Conservation (phyloP, 148 eudicot genomes). For the Pouteria glomerata region DNA sequence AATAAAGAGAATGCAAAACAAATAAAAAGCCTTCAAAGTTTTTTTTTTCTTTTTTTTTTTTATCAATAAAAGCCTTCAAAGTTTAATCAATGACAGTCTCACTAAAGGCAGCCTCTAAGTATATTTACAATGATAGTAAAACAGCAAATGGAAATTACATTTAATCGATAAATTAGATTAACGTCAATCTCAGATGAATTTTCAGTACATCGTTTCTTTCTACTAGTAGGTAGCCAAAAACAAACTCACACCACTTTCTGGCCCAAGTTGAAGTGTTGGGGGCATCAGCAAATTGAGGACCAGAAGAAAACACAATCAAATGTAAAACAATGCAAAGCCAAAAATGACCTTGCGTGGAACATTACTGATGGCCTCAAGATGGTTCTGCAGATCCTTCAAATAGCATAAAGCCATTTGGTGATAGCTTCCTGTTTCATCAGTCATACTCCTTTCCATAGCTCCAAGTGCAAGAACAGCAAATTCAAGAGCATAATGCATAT, state of each 20-base stretch:
- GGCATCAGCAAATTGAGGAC: neutral
- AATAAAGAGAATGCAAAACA: neutral
- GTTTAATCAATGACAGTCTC: neutral
- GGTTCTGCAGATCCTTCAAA: conserved; percentile 59
- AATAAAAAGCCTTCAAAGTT: neutral
- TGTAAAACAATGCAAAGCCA: neutral
- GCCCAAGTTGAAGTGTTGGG: neutral
- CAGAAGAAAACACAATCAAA: neutral
- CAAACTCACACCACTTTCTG: neutral
- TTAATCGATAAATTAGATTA: neutral
- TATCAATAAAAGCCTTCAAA: neutral
- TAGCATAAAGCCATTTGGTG: conserved; percentile 48
- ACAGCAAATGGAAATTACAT: neutral
- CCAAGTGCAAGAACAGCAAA: conserved; percentile 81
- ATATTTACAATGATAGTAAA: neutral
- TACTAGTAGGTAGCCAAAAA: neutral
- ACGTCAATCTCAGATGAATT: neutral
- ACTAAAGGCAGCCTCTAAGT: neutral
- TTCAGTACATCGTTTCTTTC: neutral
- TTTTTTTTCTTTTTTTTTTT: no score
- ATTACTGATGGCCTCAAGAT: conserved; percentile 71
- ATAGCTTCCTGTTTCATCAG: conserved; percentile 45
- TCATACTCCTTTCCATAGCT: conserved; percentile 66
- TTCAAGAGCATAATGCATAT: conserved; percentile 94
- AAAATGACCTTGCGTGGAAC: conserved; percentile 77